A percentile compares a stretch with the other conserved stretches of the same genome.
These are phyloP conservation scores for Coccomyxa subellipsoidea DNA, from an alignment of 163 green algal genomes.

Conservation along the genomic window DNA sequence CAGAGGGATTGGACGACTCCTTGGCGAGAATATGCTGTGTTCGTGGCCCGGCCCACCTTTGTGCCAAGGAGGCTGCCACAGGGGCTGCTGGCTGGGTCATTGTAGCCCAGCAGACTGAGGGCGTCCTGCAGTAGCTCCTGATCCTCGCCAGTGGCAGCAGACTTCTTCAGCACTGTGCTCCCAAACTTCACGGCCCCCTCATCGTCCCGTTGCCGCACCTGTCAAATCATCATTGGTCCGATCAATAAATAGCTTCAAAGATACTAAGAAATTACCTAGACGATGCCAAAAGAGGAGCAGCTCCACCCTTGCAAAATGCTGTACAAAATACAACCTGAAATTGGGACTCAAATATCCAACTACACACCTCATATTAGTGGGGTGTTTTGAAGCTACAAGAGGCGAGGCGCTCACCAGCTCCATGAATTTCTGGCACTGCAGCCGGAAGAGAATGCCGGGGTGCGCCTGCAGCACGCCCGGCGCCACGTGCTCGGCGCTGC, in stretches of 20 bases:
- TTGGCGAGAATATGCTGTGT: too few relatives aligned
- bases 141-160: conserved; percentile 35
- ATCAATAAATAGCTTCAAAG: conserved; percentile 11
- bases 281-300: not conserved
- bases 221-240: not conserved
- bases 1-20: too few relatives aligned
- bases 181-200: conserved; percentile 43
- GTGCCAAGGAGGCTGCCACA: conserved; percentile 39
- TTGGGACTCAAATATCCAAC: not conserved
- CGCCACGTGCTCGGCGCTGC: conserved; percentile 30
- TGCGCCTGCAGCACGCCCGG: conserved; percentile 42
- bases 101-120: conserved; percentile 73
- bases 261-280: not conserved
- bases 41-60: conserved; percentile 38
- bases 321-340: not conserved
- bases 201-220: conserved; percentile 33
- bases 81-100: conserved; percentile 53
- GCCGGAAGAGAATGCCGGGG: conserved; percentile 51
- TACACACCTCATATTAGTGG: too few relatives aligned
- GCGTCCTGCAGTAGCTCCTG: conserved; percentile 64
- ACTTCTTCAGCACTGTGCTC: conserved; percentile 20
- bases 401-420: conserved; percentile 50
- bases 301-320: not conserved
- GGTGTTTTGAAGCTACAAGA: not conserved
- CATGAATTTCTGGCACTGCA: conserved; percentile 68